Base-by-base conservation (phyloP, 192 early-diverging fungal species). In the Coemansia sp. region DNA sequence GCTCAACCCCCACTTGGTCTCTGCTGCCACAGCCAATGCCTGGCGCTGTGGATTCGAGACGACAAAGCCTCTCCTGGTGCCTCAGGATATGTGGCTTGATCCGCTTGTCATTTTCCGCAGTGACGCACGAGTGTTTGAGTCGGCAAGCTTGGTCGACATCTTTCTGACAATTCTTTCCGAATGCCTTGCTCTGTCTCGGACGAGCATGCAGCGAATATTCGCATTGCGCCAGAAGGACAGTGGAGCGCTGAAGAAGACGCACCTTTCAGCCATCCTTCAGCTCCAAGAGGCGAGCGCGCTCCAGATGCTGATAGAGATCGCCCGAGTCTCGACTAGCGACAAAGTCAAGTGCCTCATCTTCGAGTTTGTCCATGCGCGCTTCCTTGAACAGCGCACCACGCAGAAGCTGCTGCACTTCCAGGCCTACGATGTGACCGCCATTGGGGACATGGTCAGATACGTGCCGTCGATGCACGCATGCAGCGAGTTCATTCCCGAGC, bases 391-490 rank as follows among this genome's bases (percentile, higher is more conserved):
- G 37, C 71, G 73, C 35, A 55, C 80, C 4, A 69, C 87, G 24
- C 78, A 76, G 44, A 89, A 86, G 64, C 69, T 86, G 8, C 45
- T 90, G 7, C 87, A 88, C 69, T 88, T 88, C 47, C 86, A 88
- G 63, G 86, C 88, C 3, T 89, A 87, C 73, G 73, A 77, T n/a
- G 69, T 70, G 27, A 64, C 68, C 1, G 65, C 85, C 3, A 84
- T 90, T 20, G 73, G 72, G 9, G 70, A 83, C 62, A 74, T 89
- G 61, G 86, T 89, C n/a, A 67, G 77, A 22, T 59, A 79, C n/a
- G 84, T 90, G 24, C 88, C 88, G 16, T 89, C 88, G 15, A 86
- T 90, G 76, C 86, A 88, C 44, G 84, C 86, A 11, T 82, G 85
- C 37, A 59, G 80, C 12, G 83, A 85, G 59, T 88, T 87, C 75